Evolutionary conservation across 1,139 yeast species (phyloP), one percentile per base, ranked within the genome.

Genomic region (Zygoascus sp.): DNA sequence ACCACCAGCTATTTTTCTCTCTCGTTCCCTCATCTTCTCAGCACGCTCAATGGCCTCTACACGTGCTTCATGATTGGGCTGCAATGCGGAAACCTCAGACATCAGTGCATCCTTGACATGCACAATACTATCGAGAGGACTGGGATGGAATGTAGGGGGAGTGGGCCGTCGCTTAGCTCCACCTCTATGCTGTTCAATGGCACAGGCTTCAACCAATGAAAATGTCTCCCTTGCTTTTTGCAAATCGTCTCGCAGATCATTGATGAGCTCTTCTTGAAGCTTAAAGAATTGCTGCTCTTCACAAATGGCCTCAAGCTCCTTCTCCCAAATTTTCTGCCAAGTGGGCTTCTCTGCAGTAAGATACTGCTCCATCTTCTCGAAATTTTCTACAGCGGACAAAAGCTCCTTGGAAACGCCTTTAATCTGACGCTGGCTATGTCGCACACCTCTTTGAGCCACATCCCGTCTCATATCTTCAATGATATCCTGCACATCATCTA

Each of bases 321-420:
- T 72, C 63, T 90, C 96, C 97, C 98, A 92, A 22, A 88, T 82
- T 57, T 79, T 80, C 62, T 88, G 86, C 96, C 97, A 89, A 34
- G 80, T 80, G 3, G 89, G 82, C 56, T 84, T 84, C 60, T 89
- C 97, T 10, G 72, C 72, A 1, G 66, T 59, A 38, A 94, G 82
- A 58, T 79, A 89, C 6, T 66, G 68, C n/a, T 75, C 73, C 76
- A 90, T 76, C 5, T 67, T 65, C 2, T 65, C 64, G 42, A 90
- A 70, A 13, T 76, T 75, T 0, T 56, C 48, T 49, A 76, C 74
- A 0, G 95, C 92, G 1, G 68, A 72, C 4, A 61, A 69, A 21
- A 92, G 74, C 54, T 89, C 95, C 54, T 79, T 79, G 11, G 75
- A 60, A 2, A 94, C 83, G 27, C 74, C 70, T 38, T 77, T 81